Evolutionary conservation across 192 early-diverging fungal species (phyloP), one percentile per base, ranked within the genome.

Genomic region (Backusella morwellensis): DNA sequence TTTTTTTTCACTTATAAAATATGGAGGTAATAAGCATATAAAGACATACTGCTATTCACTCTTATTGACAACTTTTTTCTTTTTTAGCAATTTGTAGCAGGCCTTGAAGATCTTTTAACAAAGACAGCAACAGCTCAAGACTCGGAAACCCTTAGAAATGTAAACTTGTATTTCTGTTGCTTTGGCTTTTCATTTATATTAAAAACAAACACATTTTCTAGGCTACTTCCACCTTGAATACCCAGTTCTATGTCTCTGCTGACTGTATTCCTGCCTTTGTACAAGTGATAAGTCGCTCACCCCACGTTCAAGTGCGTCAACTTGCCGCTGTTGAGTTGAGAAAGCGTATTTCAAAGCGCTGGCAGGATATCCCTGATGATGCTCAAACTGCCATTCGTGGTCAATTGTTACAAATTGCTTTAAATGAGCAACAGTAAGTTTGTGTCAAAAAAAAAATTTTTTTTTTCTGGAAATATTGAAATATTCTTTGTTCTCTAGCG

Each of bases 291-390:
- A 83, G 85, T 70, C 88, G 84, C 40, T 90, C 88, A 56, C 72
- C 87, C 70, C 85, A 92, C 73, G 81, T 85, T 77, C 86, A 92
- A 83, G 85, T 97, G 42, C 93, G 95, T 52, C 95, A 97, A 82
- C 85, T 97, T 63, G 92, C 95, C 35, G 91, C 95, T 4, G 95
- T 97, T 32, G 96, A 97, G 86, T 87, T 94, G 75, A 91, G 94
- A 75, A 97, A 97, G 80, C 91, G 92, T 70, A 83, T 93, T 44
- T 73, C 86, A 23, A 92, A 88, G 83, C 92, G 87, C 87, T 97
- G 95, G 95, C 79, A 84, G n/a, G 84, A 89, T 9, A 69, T 95
- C 11, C 91, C 90, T 44, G 84, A 76, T 23, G 80, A 79, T 14
- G 83, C 82, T 29, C 84, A 91, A 73, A 85, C 83, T 59, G 78